Evolutionary conservation across 2,329 filamentous ascomycete species (phyloP).

Genomic region (Trichoderma sp.): DNA sequence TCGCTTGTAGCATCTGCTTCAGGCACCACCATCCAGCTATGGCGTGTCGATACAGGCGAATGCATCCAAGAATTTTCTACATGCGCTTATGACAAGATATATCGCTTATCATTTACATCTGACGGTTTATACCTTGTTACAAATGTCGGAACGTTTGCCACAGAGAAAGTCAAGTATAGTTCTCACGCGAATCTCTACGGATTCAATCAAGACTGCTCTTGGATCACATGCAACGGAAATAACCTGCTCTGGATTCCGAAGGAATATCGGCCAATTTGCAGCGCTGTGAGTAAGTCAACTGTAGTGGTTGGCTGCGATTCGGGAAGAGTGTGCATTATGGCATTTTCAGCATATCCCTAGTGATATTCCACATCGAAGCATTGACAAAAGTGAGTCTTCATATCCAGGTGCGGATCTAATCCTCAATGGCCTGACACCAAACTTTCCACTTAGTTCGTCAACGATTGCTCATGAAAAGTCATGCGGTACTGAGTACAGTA

Average conservation of each 20-base stretch:
- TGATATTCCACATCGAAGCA: not conserved
- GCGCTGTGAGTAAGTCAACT: too few species aligned
- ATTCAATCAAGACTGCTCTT: slow-evolving; percentile 7
- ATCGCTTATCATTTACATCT: not conserved
- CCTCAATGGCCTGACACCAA: too few species aligned
- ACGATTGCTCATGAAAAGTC: too few species aligned
- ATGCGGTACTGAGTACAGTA: too few species aligned
- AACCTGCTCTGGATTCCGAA: too few species aligned
- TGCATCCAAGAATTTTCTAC: not conserved
- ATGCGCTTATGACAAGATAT: not conserved
- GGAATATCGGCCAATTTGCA: too few species aligned
- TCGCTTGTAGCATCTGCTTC: not conserved
- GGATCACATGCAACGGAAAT: not conserved
- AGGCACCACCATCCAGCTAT: not conserved
- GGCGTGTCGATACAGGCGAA: not conserved
- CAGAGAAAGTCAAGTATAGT: not conserved
- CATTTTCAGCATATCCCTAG: not conserved
- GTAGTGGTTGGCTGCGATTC: too few species aligned
- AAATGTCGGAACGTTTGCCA: not conserved
- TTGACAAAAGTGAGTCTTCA: too few species aligned
- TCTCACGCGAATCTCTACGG: not conserved
- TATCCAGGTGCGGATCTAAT: too few species aligned
- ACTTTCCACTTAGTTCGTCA: too few species aligned
- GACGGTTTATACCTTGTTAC: not conserved
- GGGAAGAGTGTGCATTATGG: slow-evolving; percentile 21